Evolutionary conservation across 2,329 filamentous ascomycete species (phyloP).

Genomic region (Xylariaceae sp.): DNA sequence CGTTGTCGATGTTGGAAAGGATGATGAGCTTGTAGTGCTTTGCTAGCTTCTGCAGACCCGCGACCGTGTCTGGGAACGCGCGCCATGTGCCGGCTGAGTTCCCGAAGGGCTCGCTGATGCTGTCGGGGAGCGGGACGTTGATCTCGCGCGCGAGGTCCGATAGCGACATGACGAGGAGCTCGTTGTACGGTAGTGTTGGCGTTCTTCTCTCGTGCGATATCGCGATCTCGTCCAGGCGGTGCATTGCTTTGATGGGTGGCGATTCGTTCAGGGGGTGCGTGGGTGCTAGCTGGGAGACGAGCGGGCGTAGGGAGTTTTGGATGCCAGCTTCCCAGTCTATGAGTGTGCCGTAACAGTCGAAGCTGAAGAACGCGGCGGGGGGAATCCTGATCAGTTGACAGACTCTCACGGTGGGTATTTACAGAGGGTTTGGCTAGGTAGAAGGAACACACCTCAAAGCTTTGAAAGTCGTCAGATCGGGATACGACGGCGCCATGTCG

Average conservation of each 20-base stretch:
- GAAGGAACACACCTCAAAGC: conserved; percentile 25
- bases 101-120: conserved; percentile 48
- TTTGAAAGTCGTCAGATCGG: conserved; percentile 30
- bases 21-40: conserved; percentile 56
- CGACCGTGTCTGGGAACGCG: conserved; percentile 54
- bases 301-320: conserved; percentile 46
- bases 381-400: background rate
- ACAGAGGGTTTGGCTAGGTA: background rate
- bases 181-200: conserved; percentile 56
- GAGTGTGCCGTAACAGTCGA: conserved; percentile 77
- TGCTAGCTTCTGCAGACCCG: conserved; percentile 46
- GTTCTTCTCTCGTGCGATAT: conserved; percentile 48
- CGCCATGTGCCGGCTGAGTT: conserved; percentile 50
- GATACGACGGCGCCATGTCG: conserved; percentile 25
- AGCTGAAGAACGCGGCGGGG: conserved; percentile 40
- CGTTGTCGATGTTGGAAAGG: conserved; percentile 47
- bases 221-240: conserved; percentile 44
- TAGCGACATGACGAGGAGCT: conserved; percentile 51
- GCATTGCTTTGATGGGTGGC: conserved; percentile 38
- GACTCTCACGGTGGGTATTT: background rate
- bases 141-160: conserved; percentile 44
- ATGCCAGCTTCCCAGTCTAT: conserved; percentile 75
- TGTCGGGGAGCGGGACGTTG: conserved; percentile 35
- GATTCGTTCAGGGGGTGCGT: conserved; percentile 37
- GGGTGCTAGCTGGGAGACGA: conserved; percentile 38